A percentile compares a stretch with the other conserved stretches of the same genome.
These are phyloP conservation scores for Plenodomus lindquistii DNA, from an alignment of 2,329 filamentous ascomycete genomes.

Conservation along the genomic window DNA sequence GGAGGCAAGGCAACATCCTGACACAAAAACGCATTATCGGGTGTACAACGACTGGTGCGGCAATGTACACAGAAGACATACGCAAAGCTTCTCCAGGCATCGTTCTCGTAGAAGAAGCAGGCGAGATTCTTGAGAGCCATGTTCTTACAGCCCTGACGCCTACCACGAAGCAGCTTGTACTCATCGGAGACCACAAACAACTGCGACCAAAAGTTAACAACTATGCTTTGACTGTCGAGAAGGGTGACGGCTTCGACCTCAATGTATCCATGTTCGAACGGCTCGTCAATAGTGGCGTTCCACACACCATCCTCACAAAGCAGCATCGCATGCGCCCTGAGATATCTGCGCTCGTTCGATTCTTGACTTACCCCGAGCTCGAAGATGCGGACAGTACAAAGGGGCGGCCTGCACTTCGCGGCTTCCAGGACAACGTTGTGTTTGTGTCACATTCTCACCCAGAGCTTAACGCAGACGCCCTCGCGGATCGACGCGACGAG, in stretches of 20 bases:
- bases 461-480: slow-evolving; percentile 53
- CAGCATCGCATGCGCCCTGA: slow-evolving; percentile 73
- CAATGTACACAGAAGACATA: slow-evolving; percentile 62
- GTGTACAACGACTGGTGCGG: slow-evolving; percentile 72
- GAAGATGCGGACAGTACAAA: slow-evolving; percentile 58
- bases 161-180: slow-evolving; percentile 63
- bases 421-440: slow-evolving; percentile 63
- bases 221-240: slow-evolving; percentile 64
- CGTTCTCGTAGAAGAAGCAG: slow-evolving; percentile 72
- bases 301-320: slow-evolving; percentile 58
- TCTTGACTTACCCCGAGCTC: slow-evolving; percentile 66
- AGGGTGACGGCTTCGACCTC: slow-evolving; percentile 67
- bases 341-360: slow-evolving; percentile 63
- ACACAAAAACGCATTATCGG: slow-evolving; percentile 64
- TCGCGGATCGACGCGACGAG: slow-evolving; percentile 58
- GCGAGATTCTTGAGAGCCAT: slow-evolving; percentile 72
- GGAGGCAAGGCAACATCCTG: slow-evolving; percentile 45
- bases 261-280: slow-evolving; percentile 72
- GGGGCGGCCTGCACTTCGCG: slow-evolving; percentile 54
- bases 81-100: slow-evolving; percentile 60
- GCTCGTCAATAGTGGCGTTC: slow-evolving; percentile 60
- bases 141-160: slow-evolving; percentile 63
- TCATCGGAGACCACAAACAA: slow-evolving; percentile 76
- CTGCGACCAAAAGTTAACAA: slow-evolving; percentile 69
- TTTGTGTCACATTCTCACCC: slow-evolving; percentile 67